Base-by-base conservation (phyloP, 352 stramenopile genomes). In the Globisporangium ultimum region DNA sequence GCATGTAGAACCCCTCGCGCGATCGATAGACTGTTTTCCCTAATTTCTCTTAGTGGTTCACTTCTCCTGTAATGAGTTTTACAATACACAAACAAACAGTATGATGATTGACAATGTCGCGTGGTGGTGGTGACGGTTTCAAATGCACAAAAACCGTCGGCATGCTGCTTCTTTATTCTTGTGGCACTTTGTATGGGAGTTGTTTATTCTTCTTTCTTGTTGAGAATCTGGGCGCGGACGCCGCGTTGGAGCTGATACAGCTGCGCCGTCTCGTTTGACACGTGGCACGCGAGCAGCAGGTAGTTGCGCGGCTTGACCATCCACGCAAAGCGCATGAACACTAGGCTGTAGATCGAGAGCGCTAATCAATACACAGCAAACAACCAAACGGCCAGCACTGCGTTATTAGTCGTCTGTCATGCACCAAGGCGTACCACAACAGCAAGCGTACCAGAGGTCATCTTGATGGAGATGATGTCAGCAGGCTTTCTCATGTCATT, bases 251-350 rank as follows among this genome's bases (percentile, higher is more conserved):
- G 67, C 60, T 95, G 85, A 50, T 92, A 90, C 21, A 96, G 68
- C 70, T 96, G 87, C 36, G 83, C 87, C 18, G 64, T 60, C 61
- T 95, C 87, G 60, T 96, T 96, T 20, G 80, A 95, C 10, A 71
- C 78, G 64, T 96, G 87, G 57, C 87, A 96, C 22, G 78, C 70
- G 42, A 96, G 76, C 57, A 96, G 60, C 48, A 96, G 62, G 60
- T 95, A 93, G 70, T 96, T 96, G 58, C 87, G 81, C 12, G 87
- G 87, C 77, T 93, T 75, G 20, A 96, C 86, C 78, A 92, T 91
- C 84, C 79, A 93, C 34, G 87, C 85, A 46, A 96, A 96, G 55
- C 87, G 80, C 86, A 95, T 94, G 63, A 96, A 96, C 64, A 96
- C 76, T 24, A 89, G 55, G 72, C 83, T 93, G 78, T 96, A 96